Evolutionary conservation across 371 early-diverging fungal genomes (phyloP), one percentile per base, ranked within the genome.

Genomic region (Mucor saturninus): DNA sequence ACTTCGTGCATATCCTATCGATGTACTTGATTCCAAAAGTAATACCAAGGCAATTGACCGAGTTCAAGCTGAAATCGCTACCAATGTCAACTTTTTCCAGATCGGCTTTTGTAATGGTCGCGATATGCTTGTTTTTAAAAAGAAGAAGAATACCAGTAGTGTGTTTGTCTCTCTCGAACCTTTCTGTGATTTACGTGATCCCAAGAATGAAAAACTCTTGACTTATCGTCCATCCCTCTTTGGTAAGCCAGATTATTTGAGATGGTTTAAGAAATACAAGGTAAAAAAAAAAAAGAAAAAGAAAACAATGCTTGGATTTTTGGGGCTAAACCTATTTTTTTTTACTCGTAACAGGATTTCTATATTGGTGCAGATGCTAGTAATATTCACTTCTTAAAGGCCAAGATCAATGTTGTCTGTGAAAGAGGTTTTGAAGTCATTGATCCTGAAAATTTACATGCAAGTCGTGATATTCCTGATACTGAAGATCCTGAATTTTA

Each of bases 341-440:
- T 11, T 11, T 30, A 7, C 40, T 48, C 13, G 38, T 37, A 48
- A 43, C 26, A 87, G 84, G 92, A 93, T 61, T 91, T 92, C 61
- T 94, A 95, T 69, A 86, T 95, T 63, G 91, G 93, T 14, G 85
- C 90, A 5, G 94, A 94, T 64, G 81, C 91, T 5, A 83, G 77
- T 40, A 87, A 88, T 38, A 78, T 95, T 61, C 89, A 91, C 64
- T 91, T 90, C 64, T 73, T 94, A 62, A 85, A 85, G 42, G 77
- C 89, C 11, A 90, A 88, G 63, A 73, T 95, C 58, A 90, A 89
- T 62, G 86, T 95, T n/a, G 94, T 93, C 0, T 93, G 93, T 61
- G 82, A 82, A 32, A 86, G 89, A 60, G 94, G 95, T 4, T 95
- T 95, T 67, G 94, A 95, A 69, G 81, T 95, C 37, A 90, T 95